phyloP scores from a whole-genome alignment of 2,329 filamentous ascomycete species.

The Fusarium fracticaudum region DNA sequence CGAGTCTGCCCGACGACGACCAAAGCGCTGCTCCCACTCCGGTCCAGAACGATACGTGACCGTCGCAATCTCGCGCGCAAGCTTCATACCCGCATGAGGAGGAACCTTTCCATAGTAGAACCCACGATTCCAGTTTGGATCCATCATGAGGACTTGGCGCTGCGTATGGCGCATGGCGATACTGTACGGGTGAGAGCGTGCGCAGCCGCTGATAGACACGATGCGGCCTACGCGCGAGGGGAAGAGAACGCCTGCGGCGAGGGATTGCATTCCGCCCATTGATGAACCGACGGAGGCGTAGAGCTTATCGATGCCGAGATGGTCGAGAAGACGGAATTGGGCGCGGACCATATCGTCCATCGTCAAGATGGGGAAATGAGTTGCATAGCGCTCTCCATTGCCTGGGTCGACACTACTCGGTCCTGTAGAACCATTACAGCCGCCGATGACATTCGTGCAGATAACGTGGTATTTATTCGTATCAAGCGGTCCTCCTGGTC shows the following conservation, averaged over 20 bases:
- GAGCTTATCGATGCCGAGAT: slow-evolving; percentile 77
- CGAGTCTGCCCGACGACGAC: slow-evolving; percentile 84
- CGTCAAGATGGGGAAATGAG: slow-evolving; percentile 93
- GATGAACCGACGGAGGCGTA: slow-evolving; percentile 94
- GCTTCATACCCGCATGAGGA: slow-evolving; percentile 96
- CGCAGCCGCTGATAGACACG: slow-evolving; percentile 92
- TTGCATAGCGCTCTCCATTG: slow-evolving; percentile 89
- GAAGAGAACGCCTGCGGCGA: slow-evolving; percentile 86
- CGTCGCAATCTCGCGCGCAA: slow-evolving; percentile 95
- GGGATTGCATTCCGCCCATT: slow-evolving; percentile 98
- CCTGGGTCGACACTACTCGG: slow-evolving; percentile 88
- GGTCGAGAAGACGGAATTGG: slow-evolving; percentile 88
- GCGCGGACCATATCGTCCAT: slow-evolving; percentile 98
- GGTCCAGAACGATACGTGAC: slow-evolving; percentile 97
- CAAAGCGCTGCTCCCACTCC: slow-evolving; percentile 97
- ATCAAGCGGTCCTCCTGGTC: slow-evolving; percentile 83
- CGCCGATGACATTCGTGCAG: slow-evolving; percentile 95
- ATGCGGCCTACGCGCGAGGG: slow-evolving; percentile 83
- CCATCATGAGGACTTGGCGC: slow-evolving; percentile 98
- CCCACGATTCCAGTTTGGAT: slow-evolving; percentile 94
- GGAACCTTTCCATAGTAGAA: slow-evolving; percentile 92
- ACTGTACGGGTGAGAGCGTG: slow-evolving; percentile 94
- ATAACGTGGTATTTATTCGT: slow-evolving; percentile 93
- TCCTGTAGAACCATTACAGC: slow-evolving; percentile 95
- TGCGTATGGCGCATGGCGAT: slow-evolving; percentile 99